Percentiles rank a stretch among this genome's conserved stretches.
Conservation (phyloP, 2,329 filamentous ascomycete species). For the Phialophora tarda region DNA sequence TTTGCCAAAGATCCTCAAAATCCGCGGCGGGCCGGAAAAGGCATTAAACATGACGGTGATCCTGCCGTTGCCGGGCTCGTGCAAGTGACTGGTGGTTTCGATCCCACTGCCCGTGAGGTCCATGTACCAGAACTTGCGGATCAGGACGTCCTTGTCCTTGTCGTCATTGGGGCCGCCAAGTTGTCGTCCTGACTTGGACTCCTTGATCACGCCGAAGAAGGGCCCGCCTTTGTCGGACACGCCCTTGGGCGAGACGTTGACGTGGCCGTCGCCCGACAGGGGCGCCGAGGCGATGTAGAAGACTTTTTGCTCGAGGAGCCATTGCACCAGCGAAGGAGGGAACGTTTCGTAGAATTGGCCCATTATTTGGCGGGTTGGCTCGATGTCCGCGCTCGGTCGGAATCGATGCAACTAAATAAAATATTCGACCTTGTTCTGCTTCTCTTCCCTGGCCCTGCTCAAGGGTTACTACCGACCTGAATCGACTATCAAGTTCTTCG, state of each 20-base stretch:
- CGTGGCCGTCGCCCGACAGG: slow-evolving; percentile 64
- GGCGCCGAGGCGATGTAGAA: slow-evolving; percentile 79
- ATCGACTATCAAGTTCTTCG: not conserved
- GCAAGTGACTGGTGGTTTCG: slow-evolving; percentile 76
- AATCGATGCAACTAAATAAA: no score
- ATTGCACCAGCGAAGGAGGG: slow-evolving; percentile 61
- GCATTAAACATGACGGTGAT: slow-evolving; percentile 76
- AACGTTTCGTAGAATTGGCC: slow-evolving; percentile 64
- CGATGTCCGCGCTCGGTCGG: no score
- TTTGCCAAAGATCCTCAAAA: slow-evolving; percentile 55
- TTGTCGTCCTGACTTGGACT: slow-evolving; percentile 2
- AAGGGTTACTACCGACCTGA: not conserved
- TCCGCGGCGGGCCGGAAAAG: slow-evolving; percentile 64
- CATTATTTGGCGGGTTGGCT: slow-evolving; percentile 58
- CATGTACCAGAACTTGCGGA: slow-evolving; percentile 39
- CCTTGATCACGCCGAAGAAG: slow-evolving; percentile 40
- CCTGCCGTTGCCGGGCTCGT: slow-evolving; percentile 70
- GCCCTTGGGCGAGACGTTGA: slow-evolving; percentile 76
- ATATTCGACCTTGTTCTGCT: not conserved
- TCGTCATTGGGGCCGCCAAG: slow-evolving; percentile 6
- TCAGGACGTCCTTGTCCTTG: slow-evolving; percentile 26
- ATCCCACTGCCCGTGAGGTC: slow-evolving; percentile 69
- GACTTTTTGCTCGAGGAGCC: slow-evolving; percentile 70
- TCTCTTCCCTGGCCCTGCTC: not conserved
- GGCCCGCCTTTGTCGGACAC: slow-evolving; percentile 75